phyloP scores from a whole-genome alignment of 2,329 filamentous ascomycete genomes.

The Fusarium avenaceum region DNA sequence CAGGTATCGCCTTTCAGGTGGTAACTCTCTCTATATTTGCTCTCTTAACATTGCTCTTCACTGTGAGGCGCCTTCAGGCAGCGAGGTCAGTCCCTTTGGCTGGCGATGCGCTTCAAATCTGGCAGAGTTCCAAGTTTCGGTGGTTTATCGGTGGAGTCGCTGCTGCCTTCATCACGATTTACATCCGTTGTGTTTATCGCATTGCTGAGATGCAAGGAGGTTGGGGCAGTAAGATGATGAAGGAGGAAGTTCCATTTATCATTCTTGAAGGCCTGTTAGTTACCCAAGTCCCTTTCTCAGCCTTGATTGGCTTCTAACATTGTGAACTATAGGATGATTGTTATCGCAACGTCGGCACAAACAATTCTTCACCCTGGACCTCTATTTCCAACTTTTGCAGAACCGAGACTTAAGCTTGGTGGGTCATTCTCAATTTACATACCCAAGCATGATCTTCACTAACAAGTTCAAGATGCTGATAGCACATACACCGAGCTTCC shows the following conservation, averaged over 20 bases:
- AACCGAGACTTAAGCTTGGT: not conserved
- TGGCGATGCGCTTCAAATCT: not conserved
- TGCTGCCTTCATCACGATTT: conserved; percentile 12
- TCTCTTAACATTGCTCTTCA: conserved; percentile 1
- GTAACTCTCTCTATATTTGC: conserved; percentile 13
- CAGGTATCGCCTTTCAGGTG: conserved; percentile 17
- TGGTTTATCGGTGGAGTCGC: not conserved
- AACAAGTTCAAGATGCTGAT: not conserved
- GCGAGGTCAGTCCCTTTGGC: not conserved
- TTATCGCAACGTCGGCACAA: not conserved
- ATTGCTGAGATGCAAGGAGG: conserved; percentile 24
- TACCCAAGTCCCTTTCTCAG: not conserved
- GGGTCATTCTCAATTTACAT: fast-evolving
- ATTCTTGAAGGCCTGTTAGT: conserved; percentile 22
- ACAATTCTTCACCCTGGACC: conserved; percentile 9
- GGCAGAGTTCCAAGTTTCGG: not conserved
- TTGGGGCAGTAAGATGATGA: conserved; percentile 11
- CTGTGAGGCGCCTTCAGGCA: not conserved
- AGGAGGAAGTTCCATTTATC: conserved; percentile 11
- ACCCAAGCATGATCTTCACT: fast-evolving
- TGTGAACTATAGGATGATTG: not conserved
- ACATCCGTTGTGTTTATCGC: conserved; percentile 23
- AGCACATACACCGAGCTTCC: conserved; percentile 5
- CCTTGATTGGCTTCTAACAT: not conserved
- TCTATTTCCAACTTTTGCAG: not conserved